Conservation (phyloP, 2,329 filamentous ascomycete genomes). For the Samsoniella hepiali region DNA sequence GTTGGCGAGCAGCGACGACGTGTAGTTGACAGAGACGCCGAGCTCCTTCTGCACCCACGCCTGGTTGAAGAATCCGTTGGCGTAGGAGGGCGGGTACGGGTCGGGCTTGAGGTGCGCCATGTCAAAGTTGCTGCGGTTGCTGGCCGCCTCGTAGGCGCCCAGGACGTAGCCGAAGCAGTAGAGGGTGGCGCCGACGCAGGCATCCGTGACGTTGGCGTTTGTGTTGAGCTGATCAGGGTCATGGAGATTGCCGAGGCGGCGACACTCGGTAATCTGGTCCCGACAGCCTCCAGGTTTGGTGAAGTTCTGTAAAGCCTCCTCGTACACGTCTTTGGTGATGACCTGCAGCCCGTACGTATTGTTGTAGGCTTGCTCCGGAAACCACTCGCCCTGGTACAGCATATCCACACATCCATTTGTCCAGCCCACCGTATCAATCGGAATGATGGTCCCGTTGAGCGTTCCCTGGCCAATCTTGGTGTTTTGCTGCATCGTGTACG, state of each 20-base stretch:
- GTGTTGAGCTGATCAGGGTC: slow-evolving; percentile 50
- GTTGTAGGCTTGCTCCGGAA: slow-evolving; percentile 53
- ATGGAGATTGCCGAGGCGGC: slow-evolving; percentile 23
- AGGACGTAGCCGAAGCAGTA: slow-evolving; percentile 21
- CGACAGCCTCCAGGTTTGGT: slow-evolving; percentile 42
- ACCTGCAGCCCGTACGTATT: slow-evolving; percentile 62
- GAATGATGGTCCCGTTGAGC: slow-evolving; percentile 39
- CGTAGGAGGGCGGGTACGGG: slow-evolving; percentile 58
- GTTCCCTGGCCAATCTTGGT: slow-evolving; percentile 35
- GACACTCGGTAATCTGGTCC: slow-evolving; percentile 49
- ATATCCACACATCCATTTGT: slow-evolving; percentile 66
- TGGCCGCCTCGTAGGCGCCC: slow-evolving; percentile 2
- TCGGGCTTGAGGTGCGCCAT: slow-evolving; percentile 52
- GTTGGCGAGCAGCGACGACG: slow-evolving; percentile 35
- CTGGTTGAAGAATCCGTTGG: slow-evolving; percentile 61
- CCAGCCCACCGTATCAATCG: slow-evolving; percentile 60
- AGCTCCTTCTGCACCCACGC: slow-evolving; percentile 54
- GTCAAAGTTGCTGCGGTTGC: slow-evolving; percentile 42
- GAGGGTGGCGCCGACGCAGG: slow-evolving; percentile 24
- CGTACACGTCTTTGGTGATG: slow-evolving; percentile 44
- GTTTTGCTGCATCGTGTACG: slow-evolving; percentile 60
- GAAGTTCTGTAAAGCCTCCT: slow-evolving; percentile 18
- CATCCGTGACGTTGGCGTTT: slow-evolving; percentile 33
- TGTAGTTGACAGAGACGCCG: slow-evolving; percentile 57
- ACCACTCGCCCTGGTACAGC: slow-evolving; percentile 53